phyloP scores from a whole-genome alignment of 2,329 filamentous ascomycete genomes.

The Sclerotinia glacialis region DNA sequence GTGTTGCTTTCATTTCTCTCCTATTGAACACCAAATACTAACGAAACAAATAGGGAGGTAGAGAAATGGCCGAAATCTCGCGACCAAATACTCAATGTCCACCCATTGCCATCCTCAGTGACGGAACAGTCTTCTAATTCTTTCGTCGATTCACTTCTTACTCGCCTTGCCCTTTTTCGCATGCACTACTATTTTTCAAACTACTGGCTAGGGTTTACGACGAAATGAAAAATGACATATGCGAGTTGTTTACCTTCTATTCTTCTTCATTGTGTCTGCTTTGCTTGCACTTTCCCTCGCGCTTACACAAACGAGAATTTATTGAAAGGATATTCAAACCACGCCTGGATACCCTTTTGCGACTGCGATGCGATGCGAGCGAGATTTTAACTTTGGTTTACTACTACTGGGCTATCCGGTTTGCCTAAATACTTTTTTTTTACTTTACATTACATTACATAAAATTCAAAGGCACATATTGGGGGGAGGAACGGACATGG shows the following conservation, averaged over 20 bases:
- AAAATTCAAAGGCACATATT: constrained; percentile 8
- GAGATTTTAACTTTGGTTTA: constrained; percentile 10
- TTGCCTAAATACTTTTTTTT: neutral
- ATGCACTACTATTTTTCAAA: constrained; percentile 1
- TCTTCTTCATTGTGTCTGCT: neutral
- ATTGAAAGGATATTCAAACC: neutral
- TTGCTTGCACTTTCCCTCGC: constrained; percentile 5
- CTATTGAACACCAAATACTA: constrained; percentile 19
- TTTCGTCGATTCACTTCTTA: constrained; percentile 6
- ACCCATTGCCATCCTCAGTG: constrained; percentile 92
- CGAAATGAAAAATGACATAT: constrained; percentile 18
- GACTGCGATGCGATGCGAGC: constrained; percentile 16
- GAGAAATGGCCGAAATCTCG: constrained; percentile 93
- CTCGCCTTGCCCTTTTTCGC: constrained; percentile 14
- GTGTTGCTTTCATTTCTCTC: constrained; percentile 38
- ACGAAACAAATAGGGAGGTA: constrained; percentile 64
- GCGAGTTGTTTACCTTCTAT: constrained; percentile 7
- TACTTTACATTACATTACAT: constrained; percentile 10
- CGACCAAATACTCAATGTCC: constrained; percentile 83
- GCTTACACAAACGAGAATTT: neutral
- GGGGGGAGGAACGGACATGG: constrained; percentile 1
- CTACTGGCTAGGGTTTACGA: constrained; percentile 19
- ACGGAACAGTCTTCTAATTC: constrained; percentile 86
- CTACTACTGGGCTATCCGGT: constrained; percentile 4
- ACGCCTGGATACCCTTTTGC: constrained; percentile 18